phyloP scores from a whole-genome alignment of 1,284 basidiomycete genomes.

The Cutaneotrichosporon cyanovorans region DNA sequence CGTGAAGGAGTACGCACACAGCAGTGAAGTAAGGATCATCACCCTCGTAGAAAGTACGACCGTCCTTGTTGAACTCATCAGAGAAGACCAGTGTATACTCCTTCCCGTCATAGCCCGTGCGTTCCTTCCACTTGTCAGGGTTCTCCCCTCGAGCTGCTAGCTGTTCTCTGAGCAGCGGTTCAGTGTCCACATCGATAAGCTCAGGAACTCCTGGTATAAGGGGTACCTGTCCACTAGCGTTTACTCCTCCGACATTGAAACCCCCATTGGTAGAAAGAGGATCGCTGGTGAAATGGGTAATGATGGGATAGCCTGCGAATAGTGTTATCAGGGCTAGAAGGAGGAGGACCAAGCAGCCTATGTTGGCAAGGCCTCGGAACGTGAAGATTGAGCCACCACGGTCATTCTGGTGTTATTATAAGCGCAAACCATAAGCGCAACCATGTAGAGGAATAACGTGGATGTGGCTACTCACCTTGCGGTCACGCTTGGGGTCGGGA shows the following conservation, averaged over 20 bases:
- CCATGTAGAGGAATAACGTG: too few relatives aligned
- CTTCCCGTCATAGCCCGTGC: constrained; percentile 41
- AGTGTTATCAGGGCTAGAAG: constrained; percentile 57
- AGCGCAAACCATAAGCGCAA: background rate
- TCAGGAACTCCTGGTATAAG: constrained; percentile 57
- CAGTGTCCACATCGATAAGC: constrained; percentile 67
- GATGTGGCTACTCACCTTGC: constrained; percentile 40
- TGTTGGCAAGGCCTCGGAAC: constrained; percentile 61
- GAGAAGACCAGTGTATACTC: constrained; percentile 48
- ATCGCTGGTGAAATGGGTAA: constrained; percentile 38
- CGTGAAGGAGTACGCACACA: constrained; percentile 18
- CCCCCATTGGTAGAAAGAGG: constrained; percentile 43
- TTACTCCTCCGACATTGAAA: constrained; percentile 54
- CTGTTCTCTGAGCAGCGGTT: too few relatives aligned
- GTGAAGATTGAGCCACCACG: constrained; percentile 61
- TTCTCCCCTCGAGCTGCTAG: too few relatives aligned
- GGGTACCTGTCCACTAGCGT: constrained; percentile 54
- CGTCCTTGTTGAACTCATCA: constrained; percentile 55
- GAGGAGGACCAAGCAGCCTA: constrained; percentile 66
- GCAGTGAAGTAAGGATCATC: constrained; percentile 49
- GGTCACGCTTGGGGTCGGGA: constrained; percentile 57
- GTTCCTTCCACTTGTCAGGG: constrained; percentile 45
- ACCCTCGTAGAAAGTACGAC: constrained; percentile 64
- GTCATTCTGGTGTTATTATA: constrained; percentile 46
- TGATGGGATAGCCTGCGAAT: constrained; percentile 53